A percentile compares a stretch with the other conserved stretches of the same genome.
phyloP scores from a whole-genome alignment of 306 rosid genomes.

The Fagus crenata region DNA sequence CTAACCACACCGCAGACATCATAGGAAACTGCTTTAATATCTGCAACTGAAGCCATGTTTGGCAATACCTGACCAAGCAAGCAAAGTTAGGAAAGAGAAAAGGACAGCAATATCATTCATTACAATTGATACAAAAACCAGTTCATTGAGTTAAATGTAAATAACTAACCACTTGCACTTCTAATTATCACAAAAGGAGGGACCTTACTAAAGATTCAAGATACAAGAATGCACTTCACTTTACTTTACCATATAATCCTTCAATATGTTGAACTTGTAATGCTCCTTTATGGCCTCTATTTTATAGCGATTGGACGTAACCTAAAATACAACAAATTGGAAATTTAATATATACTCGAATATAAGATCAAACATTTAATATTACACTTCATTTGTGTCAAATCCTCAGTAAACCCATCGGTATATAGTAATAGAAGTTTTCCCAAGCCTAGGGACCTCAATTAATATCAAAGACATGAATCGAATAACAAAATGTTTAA shows the following conservation, averaged over 20 bases:
- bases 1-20: constrained; percentile 84
- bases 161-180: constrained; percentile 7
- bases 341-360: background rate
- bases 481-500: background rate
- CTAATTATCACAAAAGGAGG: constrained; percentile 17
- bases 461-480: background rate
- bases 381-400: too few relatives aligned
- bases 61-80: constrained; percentile 75
- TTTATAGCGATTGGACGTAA: constrained; percentile 78
- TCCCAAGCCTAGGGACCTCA: background rate
- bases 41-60: constrained; percentile 90
- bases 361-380: background rate
- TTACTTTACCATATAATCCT: constrained; percentile 68
- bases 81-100: constrained; percentile 22
- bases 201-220: constrained; percentile 20
- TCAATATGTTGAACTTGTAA: constrained; percentile 80
- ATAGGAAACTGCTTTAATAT: constrained; percentile 73
- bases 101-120: constrained; percentile 15
- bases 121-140: constrained; percentile 17
- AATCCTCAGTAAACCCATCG: too few relatives aligned
- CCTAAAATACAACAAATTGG: constrained; percentile 50
- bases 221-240: constrained; percentile 4
- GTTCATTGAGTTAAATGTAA: background rate
- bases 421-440: background rate
- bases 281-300: constrained; percentile 89